Evolutionary conservation across 2,329 filamentous ascomycete species (phyloP), one percentile per base, ranked within the genome.

Genomic region (Hirsutella thompsonii): DNA sequence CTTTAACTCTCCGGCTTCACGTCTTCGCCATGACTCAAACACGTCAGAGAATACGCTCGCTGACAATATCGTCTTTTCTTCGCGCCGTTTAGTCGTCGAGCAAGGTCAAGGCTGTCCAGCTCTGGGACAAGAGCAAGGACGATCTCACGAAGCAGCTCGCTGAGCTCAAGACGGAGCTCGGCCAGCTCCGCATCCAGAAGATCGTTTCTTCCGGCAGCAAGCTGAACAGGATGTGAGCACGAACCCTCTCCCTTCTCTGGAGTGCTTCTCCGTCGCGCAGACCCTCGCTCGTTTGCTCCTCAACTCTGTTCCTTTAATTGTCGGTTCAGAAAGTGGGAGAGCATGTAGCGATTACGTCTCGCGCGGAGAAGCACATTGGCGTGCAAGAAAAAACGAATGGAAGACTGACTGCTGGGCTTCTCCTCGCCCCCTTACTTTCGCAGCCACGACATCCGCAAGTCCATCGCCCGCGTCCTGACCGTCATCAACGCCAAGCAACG

Each of bases 401-500:
- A 11, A 26, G 23, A 26, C 23, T 26, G 23, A 26, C 23, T 26
- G 23, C 23, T 26, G 23, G 6, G 23, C 11, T 11, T 26, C 11
- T 11, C 23, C n/a, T n/a, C n/a, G n/a, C n/a, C n/a, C n/a, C n/a
- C n/a, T n/a, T n/a, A n/a, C 13, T 5, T 34, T 6, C 54, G 56
- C 59, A 95, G 89, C 73, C 87, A 94, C 77, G 93, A 98, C 69
- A 79, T 98, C 68, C 89, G 92, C 78, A 98, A 98, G 81, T 94
- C 89, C 54, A 95, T 98, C 71, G 93, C 92, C 64, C 89, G 90
- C 65, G 86, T 95, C 71, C 82, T 98, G 61, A 98, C 92, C 69
- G 79, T 98, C 75, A 94, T 98, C 82, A 98, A 96, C 80, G 83
- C 88, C 72, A 96, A 94, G 81, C 92, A 98, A 78, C 84, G 93